phyloP scores from a whole-genome alignment of 306 rosid species.

The Quercus suber region DNA sequence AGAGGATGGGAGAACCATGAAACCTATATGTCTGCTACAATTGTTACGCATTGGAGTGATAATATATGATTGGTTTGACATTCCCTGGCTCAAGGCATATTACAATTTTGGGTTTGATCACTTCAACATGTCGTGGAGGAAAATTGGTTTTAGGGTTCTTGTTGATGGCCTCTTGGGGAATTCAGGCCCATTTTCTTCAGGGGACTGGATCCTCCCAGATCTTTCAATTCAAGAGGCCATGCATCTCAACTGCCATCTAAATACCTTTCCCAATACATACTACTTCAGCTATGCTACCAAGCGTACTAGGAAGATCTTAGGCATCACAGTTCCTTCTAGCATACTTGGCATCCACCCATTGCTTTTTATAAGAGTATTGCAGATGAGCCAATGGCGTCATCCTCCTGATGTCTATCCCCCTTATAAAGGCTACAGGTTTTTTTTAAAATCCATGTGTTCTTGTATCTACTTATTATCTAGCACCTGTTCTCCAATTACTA shows the following conservation, averaged over 20 bases:
- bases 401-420: conserved; percentile 81
- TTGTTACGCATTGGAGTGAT: conserved; percentile 83
- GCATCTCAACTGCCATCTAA: conserved; percentile 49
- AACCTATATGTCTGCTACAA: conserved; percentile 73
- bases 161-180: conserved; percentile 71
- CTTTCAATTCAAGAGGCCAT: conserved; percentile 94
- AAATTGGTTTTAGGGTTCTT: conserved; percentile 78
- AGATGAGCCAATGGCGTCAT: conserved; percentile 92
- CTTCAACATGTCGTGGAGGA: conserved; percentile 80
- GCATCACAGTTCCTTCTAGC: conserved; percentile 79
- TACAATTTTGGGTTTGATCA: conserved; percentile 96
- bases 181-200: conserved; percentile 85
- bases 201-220: conserved; percentile 98
- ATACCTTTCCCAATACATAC: conserved; percentile 77
- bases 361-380: conserved; percentile 82
- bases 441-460: neutral
- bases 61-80: conserved; percentile 88
- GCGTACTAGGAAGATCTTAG: conserved; percentile 75
- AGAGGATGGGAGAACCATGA: conserved; percentile 83
- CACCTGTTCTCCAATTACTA: neutral
- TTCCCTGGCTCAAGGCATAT: conserved; percentile 77
- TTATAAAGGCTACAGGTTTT: conserved; percentile 85
- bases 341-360: conserved; percentile 72
- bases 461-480: neutral
- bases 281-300: conserved; percentile 95